phyloP scores from a whole-genome alignment of 768 basidiomycete genomes.

The Boletus vermiculosoides region DNA sequence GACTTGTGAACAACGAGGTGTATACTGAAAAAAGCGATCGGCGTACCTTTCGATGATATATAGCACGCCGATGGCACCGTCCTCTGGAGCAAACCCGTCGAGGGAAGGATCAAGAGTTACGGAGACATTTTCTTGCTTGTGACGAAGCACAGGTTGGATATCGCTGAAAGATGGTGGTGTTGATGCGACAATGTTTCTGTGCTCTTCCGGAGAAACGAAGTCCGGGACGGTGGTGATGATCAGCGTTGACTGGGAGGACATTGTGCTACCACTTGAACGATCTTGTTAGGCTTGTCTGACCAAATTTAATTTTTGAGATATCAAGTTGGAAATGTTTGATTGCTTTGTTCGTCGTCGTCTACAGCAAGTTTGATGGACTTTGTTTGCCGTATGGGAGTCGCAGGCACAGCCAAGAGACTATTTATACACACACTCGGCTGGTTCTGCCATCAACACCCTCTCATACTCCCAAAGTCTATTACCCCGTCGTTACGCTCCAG shows the following conservation, averaged over 20 bases:
- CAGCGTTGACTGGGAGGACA: constrained; percentile 21
- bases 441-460: not conserved
- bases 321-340: not conserved
- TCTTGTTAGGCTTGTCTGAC: not conserved
- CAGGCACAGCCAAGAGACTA: constrained; percentile 16
- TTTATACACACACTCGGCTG: constrained; percentile 7
- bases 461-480: not conserved
- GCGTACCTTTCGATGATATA: constrained; percentile 84
- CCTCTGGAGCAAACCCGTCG: constrained; percentile 53
- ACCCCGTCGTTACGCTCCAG: not conserved
- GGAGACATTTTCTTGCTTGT: constrained; percentile 69
- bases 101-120: constrained; percentile 68
- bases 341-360: not conserved
- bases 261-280: not conserved
- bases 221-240: constrained; percentile 42
- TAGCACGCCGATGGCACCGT: constrained; percentile 60
- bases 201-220: constrained; percentile 63
- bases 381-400: not conserved
- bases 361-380: not conserved
- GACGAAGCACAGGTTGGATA: constrained; percentile 80
- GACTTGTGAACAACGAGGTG: constrained; percentile 3
- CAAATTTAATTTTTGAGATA: not conserved
- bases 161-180: constrained; percentile 84
- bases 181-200: constrained; percentile 61
- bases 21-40: constrained; percentile 1